Conservation (phyloP, 768 basidiomycete species). For the Auriscalpium orientale region DNA sequence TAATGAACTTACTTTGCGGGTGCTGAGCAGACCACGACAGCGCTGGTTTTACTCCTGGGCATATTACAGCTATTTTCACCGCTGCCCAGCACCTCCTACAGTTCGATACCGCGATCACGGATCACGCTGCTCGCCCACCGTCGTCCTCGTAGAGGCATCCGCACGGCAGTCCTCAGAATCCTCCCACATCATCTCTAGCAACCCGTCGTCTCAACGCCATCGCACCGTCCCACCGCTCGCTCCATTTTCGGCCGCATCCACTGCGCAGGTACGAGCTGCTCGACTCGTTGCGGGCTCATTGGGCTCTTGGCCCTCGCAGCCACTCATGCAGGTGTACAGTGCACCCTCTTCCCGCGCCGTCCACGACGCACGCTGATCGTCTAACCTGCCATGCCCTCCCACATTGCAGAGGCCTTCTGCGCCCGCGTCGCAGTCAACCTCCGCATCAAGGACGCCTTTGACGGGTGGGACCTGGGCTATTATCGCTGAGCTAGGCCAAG, state of each 20-base stretch:
- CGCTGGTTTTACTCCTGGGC: slow-evolving; percentile 6
- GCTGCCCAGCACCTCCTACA: slow-evolving; percentile 45
- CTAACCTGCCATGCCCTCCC: slow-evolving; percentile 93
- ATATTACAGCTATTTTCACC: slow-evolving; percentile 23
- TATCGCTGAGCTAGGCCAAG: too few species aligned
- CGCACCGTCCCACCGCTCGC: slow-evolving; percentile 57
- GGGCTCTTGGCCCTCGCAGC: slow-evolving; percentile 27
- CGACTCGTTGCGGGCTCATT: slow-evolving; percentile 17
- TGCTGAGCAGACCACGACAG: too few species aligned
- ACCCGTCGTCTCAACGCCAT: slow-evolving; percentile 45
- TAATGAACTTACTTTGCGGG: too few species aligned
- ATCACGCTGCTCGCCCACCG: slow-evolving; percentile 7
- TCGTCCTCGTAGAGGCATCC: slow-evolving; percentile 28
- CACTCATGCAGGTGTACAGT: slow-evolving; percentile 20
- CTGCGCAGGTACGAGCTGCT: slow-evolving; percentile 36
- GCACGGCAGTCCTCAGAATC: slow-evolving; percentile 66
- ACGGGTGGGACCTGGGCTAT: too few species aligned
- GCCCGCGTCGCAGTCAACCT: too few species aligned
- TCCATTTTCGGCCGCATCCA: slow-evolving; percentile 67
- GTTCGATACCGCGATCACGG: slow-evolving; percentile 43
- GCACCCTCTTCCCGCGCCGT: slow-evolving; percentile 15
- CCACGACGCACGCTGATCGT: slow-evolving; percentile 64
- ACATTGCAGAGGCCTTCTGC: too few species aligned
- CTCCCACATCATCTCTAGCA: slow-evolving; percentile 47
- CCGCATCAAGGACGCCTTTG: too few species aligned